Evolutionary conservation across 345 rosid genomes (phyloP), one percentile per base, ranked within the genome.

Genomic region (Nasturtium officinale): DNA sequence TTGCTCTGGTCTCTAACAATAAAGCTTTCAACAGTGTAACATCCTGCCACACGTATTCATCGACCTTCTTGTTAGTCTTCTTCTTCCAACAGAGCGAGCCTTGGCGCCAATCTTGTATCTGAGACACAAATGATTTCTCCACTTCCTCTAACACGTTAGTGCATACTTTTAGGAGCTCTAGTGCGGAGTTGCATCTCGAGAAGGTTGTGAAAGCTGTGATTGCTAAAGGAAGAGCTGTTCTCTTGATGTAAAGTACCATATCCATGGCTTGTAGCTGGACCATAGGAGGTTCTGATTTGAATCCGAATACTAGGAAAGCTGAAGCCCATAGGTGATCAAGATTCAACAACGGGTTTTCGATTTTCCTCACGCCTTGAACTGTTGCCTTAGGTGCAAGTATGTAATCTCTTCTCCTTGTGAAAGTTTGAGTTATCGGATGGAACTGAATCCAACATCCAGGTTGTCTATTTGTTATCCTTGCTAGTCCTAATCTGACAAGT

Each of bases 21-120:
- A 78, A 80, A 4, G 97, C 96, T 73, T 91, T 94, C 82, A 94
- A 67, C 79, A 91, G 56, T 32, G 97, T 94, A 53, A 88, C 96
- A 21, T 94, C 96, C 68, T 87, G 92, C 97, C 97, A 94, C 78
- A 94, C 94, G 37, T 89, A 88, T 62, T 89, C 97, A 68, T 93
- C 92, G 17, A 93, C 89, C 60, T 81, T 82, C 9, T 88, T 85
- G 33, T 74, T 83, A 29, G 82, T 45, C 57, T 77, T 83, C 74
- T 85, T 90, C 83, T 82, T 93, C 98, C 98, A 93, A 68, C 96
- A 93, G 5, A 93, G 90, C 0, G 92, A 86, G 3, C 87, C 89
- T 6, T 86, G 94, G 59, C 94, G 85, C 94, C 89, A 86, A 69
- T 90, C 94, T 77, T 90, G 92, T 74, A 86, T 83, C 78, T 93